phyloP scores from a whole-genome alignment of 768 basidiomycete species.

The Coprinopsis strossmayeri region DNA sequence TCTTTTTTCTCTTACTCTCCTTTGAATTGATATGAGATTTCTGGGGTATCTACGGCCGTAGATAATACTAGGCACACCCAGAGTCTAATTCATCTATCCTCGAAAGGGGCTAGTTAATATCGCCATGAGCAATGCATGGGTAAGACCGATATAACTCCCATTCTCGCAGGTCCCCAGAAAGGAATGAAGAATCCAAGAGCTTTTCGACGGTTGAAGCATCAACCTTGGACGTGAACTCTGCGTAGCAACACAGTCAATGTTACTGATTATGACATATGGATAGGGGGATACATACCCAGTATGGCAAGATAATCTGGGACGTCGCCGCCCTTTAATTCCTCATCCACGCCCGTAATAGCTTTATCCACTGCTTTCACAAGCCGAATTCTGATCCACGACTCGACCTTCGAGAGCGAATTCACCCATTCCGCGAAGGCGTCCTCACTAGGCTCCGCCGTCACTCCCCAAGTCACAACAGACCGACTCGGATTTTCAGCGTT shows the following conservation, averaged over 20 bases:
- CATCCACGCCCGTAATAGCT: constrained; percentile 26
- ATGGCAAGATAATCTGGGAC: background rate
- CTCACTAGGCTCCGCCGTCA: constrained; percentile 22
- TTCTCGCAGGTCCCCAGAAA: constrained; percentile 18
- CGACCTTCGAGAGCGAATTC: background rate
- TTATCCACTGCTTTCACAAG: constrained; percentile 34
- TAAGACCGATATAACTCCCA: constrained; percentile 45
- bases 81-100: too few species aligned
- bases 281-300: background rate
- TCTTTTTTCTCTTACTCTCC: too few species aligned
- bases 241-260: too few species aligned
- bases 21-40: too few species aligned
- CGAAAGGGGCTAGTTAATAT: too few species aligned
- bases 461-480: constrained; percentile 15
- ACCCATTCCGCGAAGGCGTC: background rate
- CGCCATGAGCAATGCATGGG: constrained; percentile 37
- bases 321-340: background rate
- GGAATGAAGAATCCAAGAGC: too few species aligned
- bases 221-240: background rate
- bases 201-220: too few species aligned
- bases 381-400: constrained; percentile 35
- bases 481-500: constrained; percentile 12
- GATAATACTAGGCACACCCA: too few species aligned
- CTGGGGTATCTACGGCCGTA: too few species aligned
- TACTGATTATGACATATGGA: background rate